phyloP scores from a whole-genome alignment of 768 basidiomycete genomes.

The Boletus huronensis region DNA sequence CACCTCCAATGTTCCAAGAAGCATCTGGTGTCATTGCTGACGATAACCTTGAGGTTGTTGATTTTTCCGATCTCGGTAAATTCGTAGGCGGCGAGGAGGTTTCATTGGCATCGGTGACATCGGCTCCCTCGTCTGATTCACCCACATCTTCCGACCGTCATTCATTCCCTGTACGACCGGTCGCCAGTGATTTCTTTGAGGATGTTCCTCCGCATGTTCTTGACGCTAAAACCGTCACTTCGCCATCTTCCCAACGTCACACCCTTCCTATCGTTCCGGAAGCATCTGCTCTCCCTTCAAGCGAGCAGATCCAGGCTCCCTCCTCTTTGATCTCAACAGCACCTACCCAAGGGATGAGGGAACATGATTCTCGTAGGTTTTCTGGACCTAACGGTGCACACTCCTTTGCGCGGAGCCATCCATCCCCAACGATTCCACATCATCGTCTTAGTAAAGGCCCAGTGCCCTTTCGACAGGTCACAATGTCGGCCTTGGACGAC shows the following conservation, averaged over 20 bases:
- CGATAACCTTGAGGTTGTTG: conserved; percentile 74
- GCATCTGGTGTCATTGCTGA: conserved; percentile 43
- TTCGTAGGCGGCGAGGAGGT: conserved; percentile 47
- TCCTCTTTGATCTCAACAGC: not conserved
- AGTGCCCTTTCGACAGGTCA: conserved; percentile 42
- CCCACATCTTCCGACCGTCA: conserved; percentile 17
- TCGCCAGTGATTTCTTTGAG: conserved; percentile 75
- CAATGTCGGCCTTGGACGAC: conserved; percentile 77
- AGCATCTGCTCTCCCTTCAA: conserved; percentile 2
- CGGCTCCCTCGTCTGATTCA: conserved; percentile 20
- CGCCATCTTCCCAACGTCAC: conserved; percentile 17
- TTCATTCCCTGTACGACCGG: conserved; percentile 42
- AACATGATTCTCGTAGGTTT: conserved; percentile 17
- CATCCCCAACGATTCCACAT: conserved; percentile 13
- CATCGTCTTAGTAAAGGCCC: conserved; percentile 24
- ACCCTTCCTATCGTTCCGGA: conserved; percentile 18
- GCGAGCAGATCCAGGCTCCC: conserved; percentile 7
- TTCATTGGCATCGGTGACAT: conserved; percentile 1
- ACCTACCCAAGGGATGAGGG: conserved; percentile 15
- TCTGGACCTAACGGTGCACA: conserved; percentile 18
- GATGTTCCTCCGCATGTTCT: conserved; percentile 36
- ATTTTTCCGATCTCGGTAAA: conserved; percentile 73
- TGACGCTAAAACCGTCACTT: conserved; percentile 36
- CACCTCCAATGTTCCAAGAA: conserved; percentile 33
- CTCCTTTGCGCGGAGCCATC: conserved; percentile 14